These are phyloP conservation scores for Pichia rugopelliculosa DNA, from an alignment of 805 yeast species.

Conservation along the genomic window DNA sequence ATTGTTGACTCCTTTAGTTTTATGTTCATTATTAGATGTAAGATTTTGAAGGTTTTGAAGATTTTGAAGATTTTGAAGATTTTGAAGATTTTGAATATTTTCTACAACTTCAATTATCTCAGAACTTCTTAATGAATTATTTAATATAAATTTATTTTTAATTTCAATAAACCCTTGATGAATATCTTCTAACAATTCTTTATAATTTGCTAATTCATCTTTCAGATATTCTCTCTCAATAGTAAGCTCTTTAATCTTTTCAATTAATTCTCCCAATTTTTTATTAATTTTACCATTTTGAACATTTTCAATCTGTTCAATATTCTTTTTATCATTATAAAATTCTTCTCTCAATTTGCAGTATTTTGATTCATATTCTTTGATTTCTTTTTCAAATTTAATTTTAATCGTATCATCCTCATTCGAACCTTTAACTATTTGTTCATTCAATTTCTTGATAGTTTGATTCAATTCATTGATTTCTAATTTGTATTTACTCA, in stretches of 20 bases:
- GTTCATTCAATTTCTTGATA: neutral
- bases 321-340: neutral
- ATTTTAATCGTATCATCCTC: neutral
- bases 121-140: neutral
- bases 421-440: neutral
- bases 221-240: neutral
- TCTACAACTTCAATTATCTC: neutral
- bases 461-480: neutral
- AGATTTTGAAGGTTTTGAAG: neutral
- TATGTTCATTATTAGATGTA: neutral
- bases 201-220: neutral
- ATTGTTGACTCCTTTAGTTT: neutral
- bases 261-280: neutral
- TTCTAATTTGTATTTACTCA: neutral
- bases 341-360: neutral
- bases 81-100: neutral
- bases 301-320: neutral
- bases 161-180: neutral
- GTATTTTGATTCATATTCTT: neutral
- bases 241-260: neutral
- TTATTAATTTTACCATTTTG: neutral
- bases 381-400: neutral
- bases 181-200: neutral
- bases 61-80: neutral
- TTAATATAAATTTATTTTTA: neutral